Percentiles rank a stretch among this genome's conserved stretches.
Conservation (phyloP, 139 green algal genomes). For the Chlorella vulgaris region DNA sequence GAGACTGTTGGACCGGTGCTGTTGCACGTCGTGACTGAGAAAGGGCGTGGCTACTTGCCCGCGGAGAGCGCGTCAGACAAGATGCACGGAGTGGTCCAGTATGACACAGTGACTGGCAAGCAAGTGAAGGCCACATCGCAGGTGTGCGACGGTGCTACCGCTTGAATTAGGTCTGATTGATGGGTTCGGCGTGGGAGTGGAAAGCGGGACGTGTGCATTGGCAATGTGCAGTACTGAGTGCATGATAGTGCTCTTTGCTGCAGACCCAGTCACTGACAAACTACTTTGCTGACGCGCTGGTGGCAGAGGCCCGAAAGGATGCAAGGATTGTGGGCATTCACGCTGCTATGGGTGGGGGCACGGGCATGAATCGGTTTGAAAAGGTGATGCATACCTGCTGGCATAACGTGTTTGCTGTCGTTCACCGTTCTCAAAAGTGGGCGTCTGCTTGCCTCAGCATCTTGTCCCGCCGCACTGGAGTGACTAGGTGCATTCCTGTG, state of each 20-base stretch:
- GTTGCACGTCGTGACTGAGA: conserved; percentile 97
- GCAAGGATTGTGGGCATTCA: conserved; percentile 92
- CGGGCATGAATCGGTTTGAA: conserved; percentile 86
- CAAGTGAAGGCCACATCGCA: conserved; percentile 76
- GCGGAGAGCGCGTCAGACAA: conserved; percentile 94
- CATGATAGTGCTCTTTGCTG: background rate
- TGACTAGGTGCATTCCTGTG: too few species aligned
- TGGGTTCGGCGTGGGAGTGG: too few species aligned
- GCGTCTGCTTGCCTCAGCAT: too few species aligned
- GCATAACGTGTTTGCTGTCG: too few species aligned
- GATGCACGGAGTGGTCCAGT: conserved; percentile 98
- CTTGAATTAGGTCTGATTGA: too few species aligned
- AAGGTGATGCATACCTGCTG: conserved; percentile 19
- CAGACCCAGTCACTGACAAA: conserved; percentile 94
- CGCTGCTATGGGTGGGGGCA: conserved; percentile 98
- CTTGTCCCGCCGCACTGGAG: too few species aligned
- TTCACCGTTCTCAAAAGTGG: too few species aligned
- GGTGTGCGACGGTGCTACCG: too few species aligned
- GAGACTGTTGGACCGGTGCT: conserved; percentile 95
- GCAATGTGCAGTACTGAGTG: too few species aligned
- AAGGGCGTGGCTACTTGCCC: conserved; percentile 94
- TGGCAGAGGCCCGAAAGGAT: conserved; percentile 94
- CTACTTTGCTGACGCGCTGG: conserved; percentile 97
- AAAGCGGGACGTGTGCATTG: too few species aligned
- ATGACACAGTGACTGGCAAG: conserved; percentile 92